Conservation (phyloP, 305 asterid genomes). For the Plantago rigida region DNA sequence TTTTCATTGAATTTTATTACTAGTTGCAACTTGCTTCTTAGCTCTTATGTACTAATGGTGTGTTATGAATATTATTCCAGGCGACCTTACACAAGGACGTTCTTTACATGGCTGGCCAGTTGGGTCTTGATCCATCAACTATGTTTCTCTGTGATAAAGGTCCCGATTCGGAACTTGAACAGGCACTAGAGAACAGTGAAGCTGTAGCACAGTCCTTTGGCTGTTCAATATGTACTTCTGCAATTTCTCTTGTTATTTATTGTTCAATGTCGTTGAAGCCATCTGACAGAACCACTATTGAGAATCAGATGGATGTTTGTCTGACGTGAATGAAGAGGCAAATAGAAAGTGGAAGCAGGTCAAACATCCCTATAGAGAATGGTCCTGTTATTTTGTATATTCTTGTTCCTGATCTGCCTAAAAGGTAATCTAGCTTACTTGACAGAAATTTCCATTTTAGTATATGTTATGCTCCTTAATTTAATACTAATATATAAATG, state of each 20-base stretch:
- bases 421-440: constrained; percentile 43
- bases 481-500: too few species aligned
- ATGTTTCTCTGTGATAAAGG: constrained; percentile 66
- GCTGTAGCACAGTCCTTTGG: constrained; percentile 71
- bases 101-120: constrained; percentile 88
- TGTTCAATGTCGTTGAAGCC: constrained; percentile 51
- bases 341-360: constrained; percentile 35
- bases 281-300: constrained; percentile 49
- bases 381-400: constrained; percentile 55
- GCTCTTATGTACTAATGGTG: constrained; percentile 10
- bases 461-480: background rate
- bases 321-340: constrained; percentile 47
- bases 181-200: constrained; percentile 64
- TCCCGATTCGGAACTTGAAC: constrained; percentile 57
- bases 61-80: constrained; percentile 34
- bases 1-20: background rate
- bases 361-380: constrained; percentile 29
- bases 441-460: constrained; percentile 13
- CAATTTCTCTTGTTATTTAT: constrained; percentile 55
- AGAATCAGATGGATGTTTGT: constrained; percentile 41
- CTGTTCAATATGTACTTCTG: constrained; percentile 56
- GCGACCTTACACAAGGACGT: constrained; percentile 72
- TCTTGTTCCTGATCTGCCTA: constrained; percentile 88
- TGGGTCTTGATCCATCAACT: constrained; percentile 89
- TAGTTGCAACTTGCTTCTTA: constrained; percentile 13